Conservation (phyloP, 495 filamentous ascomycete genomes). For the Penicillium samsonianum region DNA sequence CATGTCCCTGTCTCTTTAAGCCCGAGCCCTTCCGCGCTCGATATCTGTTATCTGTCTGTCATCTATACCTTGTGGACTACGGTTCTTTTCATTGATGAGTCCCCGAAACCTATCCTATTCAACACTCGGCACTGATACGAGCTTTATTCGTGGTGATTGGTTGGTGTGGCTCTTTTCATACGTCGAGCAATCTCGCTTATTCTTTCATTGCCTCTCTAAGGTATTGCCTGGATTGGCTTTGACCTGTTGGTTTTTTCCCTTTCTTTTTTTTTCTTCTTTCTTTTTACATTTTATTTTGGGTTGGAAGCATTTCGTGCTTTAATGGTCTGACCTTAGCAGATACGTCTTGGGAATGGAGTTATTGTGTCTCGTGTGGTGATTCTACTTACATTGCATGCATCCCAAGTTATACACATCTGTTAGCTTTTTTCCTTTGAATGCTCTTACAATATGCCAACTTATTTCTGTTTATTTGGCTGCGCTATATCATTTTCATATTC, state of each 20-base stretch:
- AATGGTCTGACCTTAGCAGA: neutral
- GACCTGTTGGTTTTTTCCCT: too few species aligned
- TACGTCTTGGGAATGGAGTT: neutral
- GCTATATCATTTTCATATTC: neutral
- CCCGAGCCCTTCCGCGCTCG: neutral
- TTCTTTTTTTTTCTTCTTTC: neutral
- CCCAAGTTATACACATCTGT: neutral
- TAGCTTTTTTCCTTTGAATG: neutral
- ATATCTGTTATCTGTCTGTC: conserved; percentile 4
- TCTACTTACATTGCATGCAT: conserved; percentile 3
- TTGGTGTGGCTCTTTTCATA: neutral
- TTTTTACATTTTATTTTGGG: neutral
- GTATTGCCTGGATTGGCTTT: neutral
- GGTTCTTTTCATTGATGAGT: conserved; percentile 2
- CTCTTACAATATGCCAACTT: neutral
- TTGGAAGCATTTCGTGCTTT: neutral
- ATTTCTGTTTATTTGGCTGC: neutral
- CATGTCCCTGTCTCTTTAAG: conserved; percentile 3
- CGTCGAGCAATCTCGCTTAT: neutral
- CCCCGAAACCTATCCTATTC: neutral
- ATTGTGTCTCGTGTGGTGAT: neutral
- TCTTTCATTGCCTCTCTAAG: neutral
- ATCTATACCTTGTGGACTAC: conserved; percentile 11
- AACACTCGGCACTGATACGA: neutral
- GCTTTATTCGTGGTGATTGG: neutral